phyloP scores from a whole-genome alignment of 2,329 filamentous ascomycete species.

The Diaporthe helianthi region DNA sequence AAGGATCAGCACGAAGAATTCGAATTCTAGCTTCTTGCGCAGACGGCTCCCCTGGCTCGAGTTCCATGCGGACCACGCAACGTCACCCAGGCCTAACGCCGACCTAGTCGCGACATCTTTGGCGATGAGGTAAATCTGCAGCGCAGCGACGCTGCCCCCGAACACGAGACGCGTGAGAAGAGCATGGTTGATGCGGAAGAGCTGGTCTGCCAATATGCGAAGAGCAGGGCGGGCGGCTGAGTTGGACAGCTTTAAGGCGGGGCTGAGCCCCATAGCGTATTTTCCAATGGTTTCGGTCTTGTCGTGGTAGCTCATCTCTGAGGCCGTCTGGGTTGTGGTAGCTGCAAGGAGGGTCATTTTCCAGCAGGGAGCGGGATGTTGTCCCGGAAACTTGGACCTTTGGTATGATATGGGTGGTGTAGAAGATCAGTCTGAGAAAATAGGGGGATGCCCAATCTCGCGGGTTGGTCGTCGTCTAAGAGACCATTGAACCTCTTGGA shows the following conservation, averaged over 20 bases:
- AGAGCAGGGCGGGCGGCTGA: constrained; percentile 10
- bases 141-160: constrained; percentile 42
- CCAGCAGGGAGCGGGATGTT: neutral
- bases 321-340: constrained; percentile 12
- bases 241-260: constrained; percentile 9
- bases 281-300: constrained; percentile 26
- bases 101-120: constrained; percentile 31
- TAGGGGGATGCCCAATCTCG: constrained; percentile 16
- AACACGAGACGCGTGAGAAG: constrained; percentile 36
- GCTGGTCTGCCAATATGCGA: constrained; percentile 15
- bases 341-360: constrained; percentile 28
- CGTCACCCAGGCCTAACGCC: constrained; percentile 33
- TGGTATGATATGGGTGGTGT: neutral
- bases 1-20: constrained; percentile 59
- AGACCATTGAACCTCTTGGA: constrained; percentile 19
- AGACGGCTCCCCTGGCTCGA: constrained; percentile 46
- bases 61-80: constrained; percentile 46
- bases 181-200: constrained; percentile 27
- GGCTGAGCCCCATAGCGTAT: constrained; percentile 25
- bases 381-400: neutral
- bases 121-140: constrained; percentile 42
- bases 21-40: constrained; percentile 57
- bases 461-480: constrained; percentile 8
- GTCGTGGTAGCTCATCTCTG: constrained; percentile 26
- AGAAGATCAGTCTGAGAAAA: constrained; percentile 8